Conservation (phyloP, 768 basidiomycete genomes). For the Boletus pseudopeckii region DNA sequence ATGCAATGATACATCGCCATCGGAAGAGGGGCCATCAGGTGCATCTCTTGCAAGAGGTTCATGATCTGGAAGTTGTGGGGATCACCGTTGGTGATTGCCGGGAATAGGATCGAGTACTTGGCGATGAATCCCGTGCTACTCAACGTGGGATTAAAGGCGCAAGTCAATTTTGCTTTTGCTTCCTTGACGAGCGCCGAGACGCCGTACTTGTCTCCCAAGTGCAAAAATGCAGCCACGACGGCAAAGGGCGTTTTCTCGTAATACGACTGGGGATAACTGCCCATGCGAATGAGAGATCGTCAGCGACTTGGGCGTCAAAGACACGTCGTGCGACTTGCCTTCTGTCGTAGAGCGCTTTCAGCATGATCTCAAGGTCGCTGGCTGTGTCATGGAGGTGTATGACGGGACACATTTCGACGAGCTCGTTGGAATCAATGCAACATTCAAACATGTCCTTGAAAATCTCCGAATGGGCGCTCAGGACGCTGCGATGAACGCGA, state of each 20-base stretch:
- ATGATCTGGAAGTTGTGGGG: conserved; percentile 16
- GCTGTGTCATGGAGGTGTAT: conserved; percentile 13
- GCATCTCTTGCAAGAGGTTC: conserved; percentile 11
- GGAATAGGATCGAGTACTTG: background rate
- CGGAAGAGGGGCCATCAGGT: conserved; percentile 2
- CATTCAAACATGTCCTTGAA: conserved; percentile 29
- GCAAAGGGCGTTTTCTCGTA: background rate
- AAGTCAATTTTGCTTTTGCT: conserved; percentile 5
- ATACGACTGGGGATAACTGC: conserved; percentile 1
- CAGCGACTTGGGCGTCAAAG: background rate
- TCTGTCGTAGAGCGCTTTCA: conserved; percentile 19
- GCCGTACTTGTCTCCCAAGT: conserved; percentile 18
- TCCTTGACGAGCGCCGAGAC: conserved; percentile 5
- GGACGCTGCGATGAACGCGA: conserved; percentile 28
- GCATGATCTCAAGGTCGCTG: conserved; percentile 11
- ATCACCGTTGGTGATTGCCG: conserved; percentile 1
- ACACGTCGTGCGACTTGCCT: background rate
- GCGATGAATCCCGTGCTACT: accelerated
- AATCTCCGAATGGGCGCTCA: conserved; percentile 26
- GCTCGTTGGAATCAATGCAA: background rate
- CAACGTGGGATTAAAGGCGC: background rate
- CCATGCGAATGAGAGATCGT: background rate
- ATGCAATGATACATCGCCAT: conserved; percentile 7
- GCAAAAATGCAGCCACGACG: conserved; percentile 6
- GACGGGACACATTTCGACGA: conserved; percentile 19